Conservation (phyloP, 106 monocot species). For the Vanilla planifolia region DNA sequence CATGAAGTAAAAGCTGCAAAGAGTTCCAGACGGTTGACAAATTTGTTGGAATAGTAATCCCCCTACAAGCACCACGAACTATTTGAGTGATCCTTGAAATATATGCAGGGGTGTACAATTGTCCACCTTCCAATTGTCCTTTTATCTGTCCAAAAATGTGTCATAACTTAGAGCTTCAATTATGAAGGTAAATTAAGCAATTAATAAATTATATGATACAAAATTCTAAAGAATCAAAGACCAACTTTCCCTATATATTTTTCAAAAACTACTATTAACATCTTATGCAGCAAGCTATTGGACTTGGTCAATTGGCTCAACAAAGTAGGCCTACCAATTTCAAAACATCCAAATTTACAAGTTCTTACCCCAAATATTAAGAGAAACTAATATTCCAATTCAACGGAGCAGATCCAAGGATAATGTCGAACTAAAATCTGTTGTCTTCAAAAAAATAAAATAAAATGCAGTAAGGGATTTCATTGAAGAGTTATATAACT, state of each 20-base stretch:
- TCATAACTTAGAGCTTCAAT: background rate
- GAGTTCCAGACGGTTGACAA: conserved; percentile 70
- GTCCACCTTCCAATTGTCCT: conserved; percentile 92
- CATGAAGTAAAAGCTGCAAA: conserved; percentile 72
- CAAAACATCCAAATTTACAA: too few relatives aligned
- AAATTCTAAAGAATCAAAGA: background rate
- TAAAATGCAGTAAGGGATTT: too few relatives aligned
- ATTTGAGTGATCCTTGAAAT: conserved; percentile 75
- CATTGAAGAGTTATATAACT: too few relatives aligned
- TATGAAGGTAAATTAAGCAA: background rate
- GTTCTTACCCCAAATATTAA: too few relatives aligned
- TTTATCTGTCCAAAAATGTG: conserved; percentile 41
- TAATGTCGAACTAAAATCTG: too few relatives aligned
- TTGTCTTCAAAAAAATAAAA: too few relatives aligned
- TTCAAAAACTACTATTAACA: too few relatives aligned
- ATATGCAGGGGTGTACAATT: conserved; percentile 90
- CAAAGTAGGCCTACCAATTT: too few relatives aligned
- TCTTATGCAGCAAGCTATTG: too few relatives aligned
- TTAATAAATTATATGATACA: background rate
- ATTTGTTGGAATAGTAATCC: conserved; percentile 83
- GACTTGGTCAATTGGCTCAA: too few relatives aligned
- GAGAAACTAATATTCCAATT: too few relatives aligned
- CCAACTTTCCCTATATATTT: background rate
- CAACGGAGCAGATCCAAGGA: too few relatives aligned
- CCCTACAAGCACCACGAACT: conserved; percentile 93